Evolutionary conservation across 371 early-diverging fungal genomes (phyloP), one percentile per base, ranked within the genome.

Genomic region (Smittium culicis): DNA sequence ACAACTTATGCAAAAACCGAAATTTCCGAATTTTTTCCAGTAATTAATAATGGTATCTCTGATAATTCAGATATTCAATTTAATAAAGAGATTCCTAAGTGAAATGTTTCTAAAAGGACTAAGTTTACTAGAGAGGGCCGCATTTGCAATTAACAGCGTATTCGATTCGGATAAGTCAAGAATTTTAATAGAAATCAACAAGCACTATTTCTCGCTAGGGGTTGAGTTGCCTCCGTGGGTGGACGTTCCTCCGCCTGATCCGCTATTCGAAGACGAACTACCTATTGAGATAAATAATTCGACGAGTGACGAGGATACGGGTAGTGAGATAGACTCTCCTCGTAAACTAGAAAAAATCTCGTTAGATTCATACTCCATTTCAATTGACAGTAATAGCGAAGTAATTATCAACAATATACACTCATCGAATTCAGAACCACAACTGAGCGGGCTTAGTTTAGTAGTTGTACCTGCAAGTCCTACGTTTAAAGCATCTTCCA

Each of bases 261-360:
- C 63, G 2, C 35, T 63, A 2, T 63, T 63, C 35, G 63, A 63
- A 32, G 63, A 63, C 66, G 34, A 54, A 27, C 72, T 73, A 63
- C 72, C 71, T 34, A 71, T 74, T 29, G n/a, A n/a, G n/a, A n/a
- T n/a, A n/a, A n/a, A n/a, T n/a, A n/a, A n/a, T n/a, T n/a, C n/a
- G n/a, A n/a, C n/a, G n/a, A n/a, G n/a, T n/a, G n/a, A n/a, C n/a
- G n/a, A n/a, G n/a, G n/a, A n/a, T n/a, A n/a, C n/a, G n/a, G n/a
- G n/a, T n/a, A n/a, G n/a, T n/a, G n/a, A n/a, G n/a, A n/a, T n/a
- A n/a, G n/a, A n/a, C n/a, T n/a, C n/a, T n/a, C n/a, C n/a, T n/a
- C n/a, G n/a, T n/a, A n/a, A n/a, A n/a, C n/a, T n/a, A n/a, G n/a
- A n/a, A n/a, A n/a, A n/a, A n/a, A n/a, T n/a, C n/a, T n/a, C n/a